Percentiles rank a stretch among this genome's conserved stretches.
phyloP scores from a whole-genome alignment of 2,329 filamentous ascomycete genomes.

The Cryphonectria nitschkei region DNA sequence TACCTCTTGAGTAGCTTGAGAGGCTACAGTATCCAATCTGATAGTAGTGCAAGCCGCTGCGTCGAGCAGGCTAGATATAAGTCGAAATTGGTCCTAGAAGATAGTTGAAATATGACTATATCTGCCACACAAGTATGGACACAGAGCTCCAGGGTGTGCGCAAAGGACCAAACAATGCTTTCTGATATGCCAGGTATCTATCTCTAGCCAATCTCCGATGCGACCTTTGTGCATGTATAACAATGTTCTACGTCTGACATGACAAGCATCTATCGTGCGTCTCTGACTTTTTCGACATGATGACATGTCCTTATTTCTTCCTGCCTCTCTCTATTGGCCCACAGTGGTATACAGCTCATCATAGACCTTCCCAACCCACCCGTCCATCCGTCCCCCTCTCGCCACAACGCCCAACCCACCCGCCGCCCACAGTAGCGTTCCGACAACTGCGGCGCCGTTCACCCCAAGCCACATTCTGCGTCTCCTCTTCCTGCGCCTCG shows the following conservation, averaged over 20 bases:
- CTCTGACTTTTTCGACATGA: background rate
- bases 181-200: background rate
- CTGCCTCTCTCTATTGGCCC: constrained; percentile 11
- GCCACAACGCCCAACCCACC: constrained; percentile 81
- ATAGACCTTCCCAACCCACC: constrained; percentile 82
- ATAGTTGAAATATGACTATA: too few species aligned
- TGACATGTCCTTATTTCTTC: background rate
- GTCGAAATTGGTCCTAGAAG: too few species aligned
- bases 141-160: background rate
- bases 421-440: constrained; percentile 75
- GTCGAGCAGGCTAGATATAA: too few species aligned
- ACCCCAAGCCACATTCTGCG: constrained; percentile 72
- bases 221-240: background rate
- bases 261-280: background rate
- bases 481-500: constrained; percentile 54
- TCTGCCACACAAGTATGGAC: background rate
- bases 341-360: constrained; percentile 64
- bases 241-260: background rate
- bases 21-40: too few species aligned
- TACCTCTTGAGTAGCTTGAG: too few species aligned
- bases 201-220: background rate
- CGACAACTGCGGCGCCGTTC: constrained; percentile 63
- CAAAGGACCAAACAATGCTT: background rate
- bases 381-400: constrained; percentile 67
- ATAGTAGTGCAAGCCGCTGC: too few species aligned